Evolutionary conservation across 306 rosid species (phyloP), one percentile per base, ranked within the genome.

Genomic region (Rubus parviflorus): DNA sequence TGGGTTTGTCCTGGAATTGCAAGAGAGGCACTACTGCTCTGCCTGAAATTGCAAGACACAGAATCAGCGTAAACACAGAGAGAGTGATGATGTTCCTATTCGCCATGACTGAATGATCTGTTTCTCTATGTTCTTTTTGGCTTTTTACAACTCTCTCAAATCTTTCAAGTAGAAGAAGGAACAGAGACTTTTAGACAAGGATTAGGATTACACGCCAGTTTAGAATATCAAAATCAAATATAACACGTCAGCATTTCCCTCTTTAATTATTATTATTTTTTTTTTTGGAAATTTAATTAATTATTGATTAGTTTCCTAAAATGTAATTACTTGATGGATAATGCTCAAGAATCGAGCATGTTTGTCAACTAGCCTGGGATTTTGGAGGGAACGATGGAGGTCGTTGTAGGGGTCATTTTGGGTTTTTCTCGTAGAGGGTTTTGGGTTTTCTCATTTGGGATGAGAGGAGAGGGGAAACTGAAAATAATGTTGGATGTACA

Each of bases 1-100:
- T 82, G 60, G 90, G 84, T 66, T 81, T 82, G 51, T 82, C 88
- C 37, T 70, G 85, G 77, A 74, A 80, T 75, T 77, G 89, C 89
- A 87, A 73, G 37, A 90, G 83, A 76, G 88, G 84, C 8, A 17
- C 85, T 17, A 80, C 72, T 62, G 15, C 20, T 53, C 81, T 75
- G 20, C 86, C 92, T 7, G 87, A 79, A 38, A 83, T 67, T 8
- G 79, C 81, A 74, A 90, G 77, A 40, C 38, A 66, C 9, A 89
- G 70, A 77, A 87, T 20, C 54, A 76, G 58, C 57, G 73, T 46
- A 30, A 54, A 41, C 68, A 77, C 7, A 7, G 75, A 80, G 75
- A 64, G 64, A 54, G 68, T 65, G 85, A 53, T 60, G 47, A 53
- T 64, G 57, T 25, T 80, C 79, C 58, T 83, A 73, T 54, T 79